phyloP scores from a whole-genome alignment of 2,329 filamentous ascomycete species.

The Aspergillus sp. region DNA sequence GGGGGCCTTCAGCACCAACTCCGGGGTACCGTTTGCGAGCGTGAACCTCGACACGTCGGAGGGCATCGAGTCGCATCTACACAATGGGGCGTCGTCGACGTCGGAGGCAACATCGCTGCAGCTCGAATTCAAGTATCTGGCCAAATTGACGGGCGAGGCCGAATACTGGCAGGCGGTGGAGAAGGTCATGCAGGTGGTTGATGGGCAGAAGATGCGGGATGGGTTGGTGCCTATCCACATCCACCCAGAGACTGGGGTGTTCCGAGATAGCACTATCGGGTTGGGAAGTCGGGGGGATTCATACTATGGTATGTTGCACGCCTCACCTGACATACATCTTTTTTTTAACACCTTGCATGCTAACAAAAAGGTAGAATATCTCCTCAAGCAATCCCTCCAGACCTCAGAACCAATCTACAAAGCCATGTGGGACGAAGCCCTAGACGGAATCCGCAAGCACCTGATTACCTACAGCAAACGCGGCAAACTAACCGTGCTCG shows the following conservation, averaged over 20 bases:
- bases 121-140: conserved; percentile 93
- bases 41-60: conserved; percentile 72
- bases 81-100: conserved; percentile 82
- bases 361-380: conserved; percentile 55
- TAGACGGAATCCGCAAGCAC: conserved; percentile 81
- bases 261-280: conserved; percentile 77
- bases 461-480: conserved; percentile 80
- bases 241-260: conserved; percentile 67
- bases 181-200: conserved; percentile 83
- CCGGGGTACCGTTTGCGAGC: conserved; percentile 83
- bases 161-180: conserved; percentile 89
- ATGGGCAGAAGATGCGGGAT: conserved; percentile 68
- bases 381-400: conserved; percentile 97
- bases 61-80: conserved; percentile 72
- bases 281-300: conserved; percentile 91
- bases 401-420: conserved; percentile 82
- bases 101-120: conserved; percentile 89
- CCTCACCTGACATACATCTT: not conserved
- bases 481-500: conserved; percentile 78
- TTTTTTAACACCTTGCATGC: conserved; percentile 5
- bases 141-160: conserved; percentile 86
- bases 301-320: conserved; percentile 58
- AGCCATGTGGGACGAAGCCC: conserved; percentile 85
- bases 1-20: conserved; percentile 76
- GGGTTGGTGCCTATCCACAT: conserved; percentile 90